Evolutionary conservation across 352 stramenopile species (phyloP), one percentile per base, ranked within the genome.

Genomic region (Phytopythium cucurbitacearum): DNA sequence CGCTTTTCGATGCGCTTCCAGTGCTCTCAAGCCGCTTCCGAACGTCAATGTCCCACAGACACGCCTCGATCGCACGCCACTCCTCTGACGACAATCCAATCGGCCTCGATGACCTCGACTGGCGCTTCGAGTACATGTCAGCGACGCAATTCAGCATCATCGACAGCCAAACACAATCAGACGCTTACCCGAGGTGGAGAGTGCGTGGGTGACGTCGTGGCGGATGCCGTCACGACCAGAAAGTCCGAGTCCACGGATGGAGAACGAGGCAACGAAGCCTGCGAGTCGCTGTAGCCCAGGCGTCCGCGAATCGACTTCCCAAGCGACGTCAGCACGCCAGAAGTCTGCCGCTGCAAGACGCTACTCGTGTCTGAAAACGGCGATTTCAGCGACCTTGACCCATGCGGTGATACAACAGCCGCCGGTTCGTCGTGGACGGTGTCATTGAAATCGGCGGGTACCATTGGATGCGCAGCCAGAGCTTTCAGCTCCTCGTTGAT

Each of bases 1-100:
- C 21, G 21, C 21, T 28, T 28, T 28, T 28, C 21, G 21, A 28
- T 33, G 50, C 16, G n/a, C 46, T 28, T 4, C 51, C 54, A 35
- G 48, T 59, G 50, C 43, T 58, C 32, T 55, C 9, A 7, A 21
- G 28, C 7, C 48, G 11, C 21, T 54, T 54, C 21, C 48, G 48
- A 34, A 41, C 54, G 36, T 90, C 79, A 48, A 90, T 65, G 35
- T 82, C 64, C 79, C 79, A 88, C 36, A 90, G 55, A 38, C 64
- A 74, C 3, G 68, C 56, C 55, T 90, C 76, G 33, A 90, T 76
- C 3, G 57, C 59, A n/a, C 61, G 33, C 79, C 79, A 88, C 52
- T 87, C 72, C 16, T 28, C 50, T 9, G 48, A n/a, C 13, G 64
- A 49, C 3, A 49, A 15, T 10, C 28, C 51, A 21, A 41, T 36